Conservation (phyloP, 1,139 yeast species). For the Lodderomyces orthopsilosis region DNA sequence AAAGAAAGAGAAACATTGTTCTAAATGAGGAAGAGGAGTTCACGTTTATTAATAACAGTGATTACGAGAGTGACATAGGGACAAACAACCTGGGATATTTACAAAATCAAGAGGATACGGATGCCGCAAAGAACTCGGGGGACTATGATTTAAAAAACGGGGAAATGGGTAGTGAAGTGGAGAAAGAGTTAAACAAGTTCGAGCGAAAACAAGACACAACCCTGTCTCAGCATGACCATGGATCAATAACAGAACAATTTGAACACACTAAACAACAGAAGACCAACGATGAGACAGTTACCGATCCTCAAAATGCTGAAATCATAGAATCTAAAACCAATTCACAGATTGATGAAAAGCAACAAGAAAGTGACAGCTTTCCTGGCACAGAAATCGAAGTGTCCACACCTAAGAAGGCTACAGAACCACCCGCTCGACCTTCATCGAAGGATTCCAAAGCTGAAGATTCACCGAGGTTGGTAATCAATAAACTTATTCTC, state of each 20-base stretch:
- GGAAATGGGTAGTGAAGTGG: neutral
- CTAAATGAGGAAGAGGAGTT: constrained; percentile 18
- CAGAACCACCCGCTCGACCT: neutral
- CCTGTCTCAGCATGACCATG: no score
- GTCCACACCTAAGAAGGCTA: neutral
- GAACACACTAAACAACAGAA: no score
- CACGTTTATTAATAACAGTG: constrained; percentile 44
- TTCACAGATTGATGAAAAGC: no score
- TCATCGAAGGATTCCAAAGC: neutral
- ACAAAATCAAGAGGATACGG: neutral
- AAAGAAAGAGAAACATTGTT: constrained; percentile 19
- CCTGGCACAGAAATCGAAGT: neutral
- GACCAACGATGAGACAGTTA: no score
- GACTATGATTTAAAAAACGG: neutral
- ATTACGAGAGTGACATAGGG: constrained; percentile 19
- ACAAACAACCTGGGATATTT: neutral
- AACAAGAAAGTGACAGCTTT: no score
- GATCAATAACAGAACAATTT: no score
- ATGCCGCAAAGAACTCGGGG: neutral
- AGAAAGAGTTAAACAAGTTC: neutral
- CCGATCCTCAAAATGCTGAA: no score
- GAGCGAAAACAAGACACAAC: neutral
- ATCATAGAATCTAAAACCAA: no score
- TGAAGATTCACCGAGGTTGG: constrained; percentile 53
- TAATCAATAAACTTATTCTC: constrained; percentile 68